phyloP scores from a whole-genome alignment of 345 rosid genomes.

The Citrus mangshanensis region DNA sequence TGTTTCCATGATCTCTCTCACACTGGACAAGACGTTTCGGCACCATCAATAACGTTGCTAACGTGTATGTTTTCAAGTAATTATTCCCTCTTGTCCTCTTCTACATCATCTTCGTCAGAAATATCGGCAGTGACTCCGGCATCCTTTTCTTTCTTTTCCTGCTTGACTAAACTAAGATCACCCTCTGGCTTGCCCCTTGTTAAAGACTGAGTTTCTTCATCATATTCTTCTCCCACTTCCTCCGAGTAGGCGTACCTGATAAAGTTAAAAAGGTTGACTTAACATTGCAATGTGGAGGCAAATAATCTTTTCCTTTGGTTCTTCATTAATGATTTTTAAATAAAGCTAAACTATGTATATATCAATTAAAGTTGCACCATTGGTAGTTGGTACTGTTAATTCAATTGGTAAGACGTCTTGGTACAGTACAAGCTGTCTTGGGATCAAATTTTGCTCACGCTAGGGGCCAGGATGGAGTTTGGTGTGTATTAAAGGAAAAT shows the following conservation, averaged over 20 bases:
- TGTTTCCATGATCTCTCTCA: slow-evolving; percentile 2
- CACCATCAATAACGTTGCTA: background rate
- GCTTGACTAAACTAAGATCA: slow-evolving; percentile 64
- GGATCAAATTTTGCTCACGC: background rate
- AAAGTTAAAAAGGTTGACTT: background rate
- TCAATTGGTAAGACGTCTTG: too few species aligned
- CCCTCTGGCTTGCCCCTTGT: slow-evolving; percentile 64
- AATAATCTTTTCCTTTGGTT: background rate
- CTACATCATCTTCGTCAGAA: slow-evolving; percentile 52
- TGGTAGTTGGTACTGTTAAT: background rate
- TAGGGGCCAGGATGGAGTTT: background rate
- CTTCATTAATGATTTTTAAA: background rate
- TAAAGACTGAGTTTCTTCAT: slow-evolving; percentile 68
- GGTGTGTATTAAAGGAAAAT: background rate
- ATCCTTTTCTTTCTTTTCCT: slow-evolving; percentile 54
- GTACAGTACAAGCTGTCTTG: background rate
- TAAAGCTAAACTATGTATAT: background rate
- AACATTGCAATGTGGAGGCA: background rate
- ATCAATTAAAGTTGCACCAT: background rate
- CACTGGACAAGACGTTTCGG: background rate
- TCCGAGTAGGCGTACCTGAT: slow-evolving; percentile 83
- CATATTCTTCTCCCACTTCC: slow-evolving; percentile 56
- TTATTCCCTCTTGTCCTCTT: slow-evolving; percentile 82
- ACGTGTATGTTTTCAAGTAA: background rate
- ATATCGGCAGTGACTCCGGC: slow-evolving; percentile 4